A percentile compares a stretch with the other conserved stretches of the same genome.
These are phyloP conservation scores for Austroboletus novae-zelandiae DNA, from an alignment of 1,284 basidiomycete genomes.

Conservation along the genomic window DNA sequence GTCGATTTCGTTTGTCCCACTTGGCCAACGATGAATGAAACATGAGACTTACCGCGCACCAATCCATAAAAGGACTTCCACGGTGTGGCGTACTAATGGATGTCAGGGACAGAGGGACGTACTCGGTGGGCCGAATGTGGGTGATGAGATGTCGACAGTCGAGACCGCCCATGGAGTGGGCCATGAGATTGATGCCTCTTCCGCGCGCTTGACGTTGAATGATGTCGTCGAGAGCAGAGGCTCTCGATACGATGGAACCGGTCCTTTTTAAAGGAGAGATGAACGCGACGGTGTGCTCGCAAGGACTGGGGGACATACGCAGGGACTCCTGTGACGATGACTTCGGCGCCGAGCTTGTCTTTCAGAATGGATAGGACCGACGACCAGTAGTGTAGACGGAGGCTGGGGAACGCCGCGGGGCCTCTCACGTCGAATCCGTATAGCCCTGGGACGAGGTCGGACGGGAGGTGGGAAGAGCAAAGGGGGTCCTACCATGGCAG, in stretches of 20 bases:
- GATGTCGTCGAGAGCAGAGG: constrained; percentile 75
- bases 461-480: background rate
- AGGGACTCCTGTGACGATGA: constrained; percentile 94
- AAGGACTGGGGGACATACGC: constrained; percentile 52
- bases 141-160: constrained; percentile 91
- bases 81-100: constrained; percentile 93
- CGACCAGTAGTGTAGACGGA: constrained; percentile 95
- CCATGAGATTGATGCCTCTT: constrained; percentile 87
- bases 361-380: constrained; percentile 83
- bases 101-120: constrained; percentile 85
- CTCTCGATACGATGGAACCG: constrained; percentile 86
- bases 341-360: constrained; percentile 84
- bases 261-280: constrained; percentile 54
- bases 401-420: constrained; percentile 69
- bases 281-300: background rate
- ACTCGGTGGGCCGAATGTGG: constrained; percentile 79
- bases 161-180: constrained; percentile 97
- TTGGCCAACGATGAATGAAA: constrained; percentile 4
- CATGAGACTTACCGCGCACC: constrained; percentile 73
- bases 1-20: constrained; percentile 13
- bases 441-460: constrained; percentile 55
- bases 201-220: constrained; percentile 68
- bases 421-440: constrained; percentile 94
- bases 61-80: constrained; percentile 99
- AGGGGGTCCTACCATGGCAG: constrained; percentile 77